Conservation (phyloP, 2,329 filamentous ascomycete genomes). For the Gnomoniopsis smithogilvyi region DNA sequence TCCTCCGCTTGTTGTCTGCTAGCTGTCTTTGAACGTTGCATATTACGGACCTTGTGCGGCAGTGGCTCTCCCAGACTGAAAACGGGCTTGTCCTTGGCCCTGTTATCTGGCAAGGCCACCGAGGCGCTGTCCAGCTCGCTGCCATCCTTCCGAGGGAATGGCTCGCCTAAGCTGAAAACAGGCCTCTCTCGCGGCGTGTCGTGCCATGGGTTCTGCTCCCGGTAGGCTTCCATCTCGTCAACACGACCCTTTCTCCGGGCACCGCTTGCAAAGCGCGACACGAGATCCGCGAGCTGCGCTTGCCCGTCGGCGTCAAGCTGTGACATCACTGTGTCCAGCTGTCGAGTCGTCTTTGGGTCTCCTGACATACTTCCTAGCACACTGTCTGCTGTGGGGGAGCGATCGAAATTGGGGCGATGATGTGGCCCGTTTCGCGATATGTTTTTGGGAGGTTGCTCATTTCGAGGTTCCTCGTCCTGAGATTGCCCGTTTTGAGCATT, state of each 20-base stretch:
- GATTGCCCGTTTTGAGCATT: background rate
- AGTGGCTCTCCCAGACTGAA: constrained; percentile 25
- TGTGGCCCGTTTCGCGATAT: background rate
- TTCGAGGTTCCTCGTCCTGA: too few relatives aligned
- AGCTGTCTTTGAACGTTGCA: background rate
- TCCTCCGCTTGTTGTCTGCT: constrained; percentile 4
- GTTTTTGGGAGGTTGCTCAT: background rate
- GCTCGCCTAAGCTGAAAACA: constrained; percentile 24
- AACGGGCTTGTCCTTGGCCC: constrained; percentile 20
- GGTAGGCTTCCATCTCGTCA: constrained; percentile 20
- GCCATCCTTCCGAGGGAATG: constrained; percentile 20
- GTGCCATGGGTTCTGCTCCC: constrained; percentile 25
- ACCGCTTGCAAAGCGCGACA: constrained; percentile 3
- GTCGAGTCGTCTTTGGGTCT: constrained; percentile 2
- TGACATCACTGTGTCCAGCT: constrained; percentile 5
- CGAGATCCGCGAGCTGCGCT: constrained; percentile 5
- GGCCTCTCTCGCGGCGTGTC: constrained; percentile 20
- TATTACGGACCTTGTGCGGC: constrained; percentile 19
- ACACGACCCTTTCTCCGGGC: constrained; percentile 6
- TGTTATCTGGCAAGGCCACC: background rate
- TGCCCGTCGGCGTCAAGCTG: constrained; percentile 11
- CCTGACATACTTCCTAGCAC: constrained; percentile 1
- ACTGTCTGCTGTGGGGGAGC: constrained; percentile 3
- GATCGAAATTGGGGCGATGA: background rate
- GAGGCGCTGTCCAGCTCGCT: background rate